Evolutionary conservation across 805 yeast genomes (phyloP).

Genomic region (Lipomyces japonicus): DNA sequence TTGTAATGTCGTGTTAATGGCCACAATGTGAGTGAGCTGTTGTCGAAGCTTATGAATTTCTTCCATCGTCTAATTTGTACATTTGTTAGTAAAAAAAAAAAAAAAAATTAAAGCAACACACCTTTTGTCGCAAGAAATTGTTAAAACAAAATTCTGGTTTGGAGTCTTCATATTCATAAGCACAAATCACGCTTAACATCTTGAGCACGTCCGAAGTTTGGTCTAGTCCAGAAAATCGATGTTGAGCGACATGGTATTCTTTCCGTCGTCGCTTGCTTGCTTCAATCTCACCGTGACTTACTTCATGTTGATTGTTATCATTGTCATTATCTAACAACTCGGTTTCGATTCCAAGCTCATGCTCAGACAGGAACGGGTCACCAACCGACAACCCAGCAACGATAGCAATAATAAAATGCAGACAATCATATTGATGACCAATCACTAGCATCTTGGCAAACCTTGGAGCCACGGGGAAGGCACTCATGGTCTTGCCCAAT

Average conservation of each 20-base stretch:
- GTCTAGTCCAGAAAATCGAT: constrained; percentile 57
- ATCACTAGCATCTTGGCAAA: constrained; percentile 84
- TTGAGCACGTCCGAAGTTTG: constrained; percentile 69
- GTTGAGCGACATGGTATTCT: constrained; percentile 56
- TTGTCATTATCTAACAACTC: constrained; percentile 32
- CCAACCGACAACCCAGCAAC: constrained; percentile 93
- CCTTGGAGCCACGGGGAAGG: constrained; percentile 90
- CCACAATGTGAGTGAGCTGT: constrained; percentile 74
- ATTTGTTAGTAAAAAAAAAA: no score
- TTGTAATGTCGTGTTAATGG: constrained; percentile 42
- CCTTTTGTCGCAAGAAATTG: constrained; percentile 70
- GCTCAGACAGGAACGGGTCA: constrained; percentile 76
- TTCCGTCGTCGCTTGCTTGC: constrained; percentile 39
- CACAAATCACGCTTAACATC: constrained; percentile 78
- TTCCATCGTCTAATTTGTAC: constrained; percentile 48
- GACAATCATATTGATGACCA: constrained; percentile 80
- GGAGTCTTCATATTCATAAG: constrained; percentile 66
- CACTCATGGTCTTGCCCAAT: constrained; percentile 79
- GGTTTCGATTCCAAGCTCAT: constrained; percentile 59
- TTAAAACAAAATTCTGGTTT: constrained; percentile 49
- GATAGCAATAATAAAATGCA: constrained; percentile 84
- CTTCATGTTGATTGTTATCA: constrained; percentile 32
- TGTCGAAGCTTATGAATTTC: constrained; percentile 78
- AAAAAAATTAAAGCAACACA: constrained; percentile 32
- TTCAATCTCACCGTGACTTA: constrained; percentile 34